Base-by-base conservation (phyloP, 352 stramenopile genomes). In the Globisporangium ultimum region DNA sequence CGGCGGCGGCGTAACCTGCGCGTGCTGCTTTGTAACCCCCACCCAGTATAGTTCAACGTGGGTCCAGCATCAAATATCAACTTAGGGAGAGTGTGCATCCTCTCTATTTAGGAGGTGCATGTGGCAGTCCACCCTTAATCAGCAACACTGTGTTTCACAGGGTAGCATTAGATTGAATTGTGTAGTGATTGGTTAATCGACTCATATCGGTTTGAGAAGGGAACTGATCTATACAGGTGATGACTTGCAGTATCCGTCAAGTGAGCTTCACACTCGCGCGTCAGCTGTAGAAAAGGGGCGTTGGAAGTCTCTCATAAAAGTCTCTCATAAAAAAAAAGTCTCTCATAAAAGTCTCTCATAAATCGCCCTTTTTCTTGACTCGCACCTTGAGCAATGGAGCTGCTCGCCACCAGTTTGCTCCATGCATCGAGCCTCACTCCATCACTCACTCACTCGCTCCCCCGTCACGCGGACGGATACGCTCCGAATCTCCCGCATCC, bases 261-360 rank as follows among this genome's bases (percentile, higher is more conserved):
- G 38, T 17, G 38, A 43, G 14, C 11, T 43, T 17, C 38, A 43
- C 14, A 17, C 3, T 13, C 38, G 38, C 14, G 38, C 38, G 38
- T 43, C 38, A 43, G 38, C 38, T 13, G 11, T 17, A 43, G 38
- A 43, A 43, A 43, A 43, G 14, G 38, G 38, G 8, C 10, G 38
- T 17, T 43, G 38, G 38, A 32, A 13, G 38, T 17, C 38, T 43
- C 11, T 17, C 14, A 13, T 43, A 17, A 17, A 43, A 43, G 38
- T 43, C 38, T 43, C 38, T 43, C 38, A 43, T 43, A 43, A 43
- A 43, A 43, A 32, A 43, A 43, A 43, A 43, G 38, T 43, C 38
- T 43, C 38, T 43, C 38, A 43, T 43, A 43, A 43, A 43, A 43
- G 38, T 43, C 38, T 43, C 38, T 43, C 38, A 43, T 43, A 43